A percentile compares a stretch with the other conserved stretches of the same genome.
Conservation (phyloP, 2,329 filamentous ascomycete genomes). For the Hymenoscyphus scutula region DNA sequence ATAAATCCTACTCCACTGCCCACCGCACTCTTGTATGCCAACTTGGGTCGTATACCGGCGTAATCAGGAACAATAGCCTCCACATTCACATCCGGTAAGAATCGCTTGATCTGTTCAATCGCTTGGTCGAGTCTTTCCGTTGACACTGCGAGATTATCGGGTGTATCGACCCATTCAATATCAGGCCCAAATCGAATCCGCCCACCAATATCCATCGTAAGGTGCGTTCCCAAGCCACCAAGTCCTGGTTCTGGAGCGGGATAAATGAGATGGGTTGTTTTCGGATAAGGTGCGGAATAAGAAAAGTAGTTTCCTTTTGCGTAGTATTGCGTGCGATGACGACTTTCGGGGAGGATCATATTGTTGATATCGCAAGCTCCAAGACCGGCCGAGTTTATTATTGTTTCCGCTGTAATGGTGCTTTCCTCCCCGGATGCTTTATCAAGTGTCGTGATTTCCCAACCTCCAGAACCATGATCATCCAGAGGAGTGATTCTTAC, state of each 20-base stretch:
- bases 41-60: conserved; percentile 86
- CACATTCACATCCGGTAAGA: conserved; percentile 71
- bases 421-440: conserved; percentile 45
- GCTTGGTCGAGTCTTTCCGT: conserved; percentile 62
- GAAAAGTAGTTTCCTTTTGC: conserved; percentile 97
- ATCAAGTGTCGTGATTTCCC: conserved; percentile 61
- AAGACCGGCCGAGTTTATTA: conserved; percentile 86
- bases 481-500: conserved; percentile 46
- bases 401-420: conserved; percentile 67
- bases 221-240: conserved; percentile 85
- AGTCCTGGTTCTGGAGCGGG: conserved; percentile 80
- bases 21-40: conserved; percentile 59
- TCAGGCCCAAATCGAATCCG: conserved; percentile 90
- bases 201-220: conserved; percentile 85
- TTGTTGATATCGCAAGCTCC: conserved; percentile 76
- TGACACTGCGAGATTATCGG: conserved; percentile 68
- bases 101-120: conserved; percentile 70
- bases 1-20: conserved; percentile 67
- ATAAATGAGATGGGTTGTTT: conserved; percentile 75
- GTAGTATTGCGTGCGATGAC: conserved; percentile 65
- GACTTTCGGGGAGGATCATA: conserved; percentile 64
- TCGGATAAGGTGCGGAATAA: conserved; percentile 64
- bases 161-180: conserved; percentile 82
- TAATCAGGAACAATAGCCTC: conserved; percentile 75
- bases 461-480: conserved; percentile 56